Evolutionary conservation across 495 filamentous ascomycete genomes (phyloP), one percentile per base, ranked within the genome.

Genomic region (Opeltia flavorubescens): DNA sequence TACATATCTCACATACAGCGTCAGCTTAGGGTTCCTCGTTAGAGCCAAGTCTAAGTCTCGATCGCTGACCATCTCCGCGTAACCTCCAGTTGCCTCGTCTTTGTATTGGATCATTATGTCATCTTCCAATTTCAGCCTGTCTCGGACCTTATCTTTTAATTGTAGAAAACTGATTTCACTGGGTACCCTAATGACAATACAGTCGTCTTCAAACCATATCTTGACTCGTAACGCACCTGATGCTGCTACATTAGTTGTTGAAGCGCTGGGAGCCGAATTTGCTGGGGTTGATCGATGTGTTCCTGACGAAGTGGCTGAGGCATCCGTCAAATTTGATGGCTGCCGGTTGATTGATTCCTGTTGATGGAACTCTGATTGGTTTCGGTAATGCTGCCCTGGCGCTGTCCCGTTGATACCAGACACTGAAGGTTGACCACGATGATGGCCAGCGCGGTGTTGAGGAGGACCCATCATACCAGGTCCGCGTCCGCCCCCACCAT

Each of bases 161-260:
- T 84, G 80, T 54, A 73, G 70, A 65, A 82, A 89, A 51, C 68
- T 75, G 53, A 94, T 83, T 34, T 89, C 81, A 4, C 69, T 72
- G 2, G 89, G 85, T 31, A 96, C 81, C 35, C 88, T 80, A 55
- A 98, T 88, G 34, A 89, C 82, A 54, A 95, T 88, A 49, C 88
- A 72, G 52, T 95, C 89, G 54, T 91, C 84, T 52, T 84, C 76
- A 67, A 86, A 93, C 64, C 83, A 89, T 30, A 95, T 80, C 66
- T 98, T 98, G 59, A 98, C 84, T 62, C 95, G 96, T 65, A 94
- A 77, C 1, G 69, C 68, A 48, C 67, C 58, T 21, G 44, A 48
- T 39, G 50, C 49, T 25, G 50, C 52, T 45, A 55, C 33, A 46
- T 36, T 54, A 36, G 61, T 64, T 48, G 65, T 63, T 23, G 71